Conservation (phyloP, 495 filamentous ascomycete species). For the Chlorociboria aeruginascens region DNA sequence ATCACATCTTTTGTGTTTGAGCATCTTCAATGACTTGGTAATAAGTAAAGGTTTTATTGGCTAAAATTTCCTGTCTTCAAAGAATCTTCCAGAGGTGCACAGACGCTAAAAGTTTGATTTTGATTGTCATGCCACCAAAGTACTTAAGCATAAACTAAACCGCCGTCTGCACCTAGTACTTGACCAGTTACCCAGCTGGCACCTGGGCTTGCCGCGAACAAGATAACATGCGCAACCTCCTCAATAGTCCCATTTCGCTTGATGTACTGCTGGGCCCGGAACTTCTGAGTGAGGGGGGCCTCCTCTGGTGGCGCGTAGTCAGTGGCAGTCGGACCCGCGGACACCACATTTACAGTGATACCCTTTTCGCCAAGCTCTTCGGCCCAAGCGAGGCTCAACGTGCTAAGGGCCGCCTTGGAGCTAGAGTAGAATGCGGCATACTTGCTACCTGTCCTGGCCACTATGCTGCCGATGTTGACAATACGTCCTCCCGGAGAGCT, state of each 20-base stretch:
- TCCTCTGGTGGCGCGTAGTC: background rate
- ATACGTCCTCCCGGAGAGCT: background rate
- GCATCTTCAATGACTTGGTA: too few relatives aligned
- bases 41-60: too few relatives aligned
- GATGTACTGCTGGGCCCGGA: background rate
- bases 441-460: background rate
- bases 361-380: background rate
- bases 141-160: too few relatives aligned
- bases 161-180: too few relatives aligned
- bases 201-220: too few relatives aligned
- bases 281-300: background rate
- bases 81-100: too few relatives aligned
- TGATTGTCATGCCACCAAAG: conserved; percentile 1
- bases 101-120: too few relatives aligned
- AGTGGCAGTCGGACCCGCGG: background rate
- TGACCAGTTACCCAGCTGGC: too few relatives aligned
- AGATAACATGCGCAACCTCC: background rate
- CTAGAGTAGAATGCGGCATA: background rate
- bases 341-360: background rate
- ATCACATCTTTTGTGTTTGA: too few relatives aligned
- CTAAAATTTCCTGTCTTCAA: too few relatives aligned
- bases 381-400: background rate
- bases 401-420: background rate
- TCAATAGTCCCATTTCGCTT: background rate
- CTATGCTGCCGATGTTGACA: background rate